Conservation (phyloP, 2,329 filamentous ascomycete genomes). For the Fulvia fulva region DNA sequence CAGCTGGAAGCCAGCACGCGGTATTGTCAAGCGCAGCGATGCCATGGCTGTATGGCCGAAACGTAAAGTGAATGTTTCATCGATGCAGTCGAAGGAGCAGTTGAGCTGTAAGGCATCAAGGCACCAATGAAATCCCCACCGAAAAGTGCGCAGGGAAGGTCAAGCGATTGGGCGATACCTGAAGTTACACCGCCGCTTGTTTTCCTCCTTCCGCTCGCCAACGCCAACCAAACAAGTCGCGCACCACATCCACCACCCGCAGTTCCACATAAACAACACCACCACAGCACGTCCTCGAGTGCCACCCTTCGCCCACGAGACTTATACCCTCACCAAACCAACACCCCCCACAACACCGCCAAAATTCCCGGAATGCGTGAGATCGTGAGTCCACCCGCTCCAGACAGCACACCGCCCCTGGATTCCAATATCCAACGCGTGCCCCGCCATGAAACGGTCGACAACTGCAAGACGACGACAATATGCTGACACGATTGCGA, state of each 20-base stretch:
- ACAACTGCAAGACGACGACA: constrained; percentile 38
- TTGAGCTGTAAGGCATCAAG: background rate
- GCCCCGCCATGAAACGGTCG: constrained; percentile 40
- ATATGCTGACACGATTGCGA: constrained; percentile 53
- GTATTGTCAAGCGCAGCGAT: constrained; percentile 8
- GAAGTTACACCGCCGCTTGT: background rate
- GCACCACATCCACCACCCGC: constrained; percentile 6
- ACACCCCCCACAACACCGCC: constrained; percentile 22
- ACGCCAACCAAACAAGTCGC: constrained; percentile 1
- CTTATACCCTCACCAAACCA: constrained; percentile 18
- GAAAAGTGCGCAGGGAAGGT: background rate
- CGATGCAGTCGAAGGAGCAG: background rate
- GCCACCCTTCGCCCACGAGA: constrained; percentile 2
- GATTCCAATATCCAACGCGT: constrained; percentile 34
- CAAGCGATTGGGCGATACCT: background rate
- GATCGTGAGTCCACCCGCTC: constrained; percentile 54
- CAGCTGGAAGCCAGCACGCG: constrained; percentile 21
- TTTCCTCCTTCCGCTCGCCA: background rate
- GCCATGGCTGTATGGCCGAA: constrained; percentile 4
- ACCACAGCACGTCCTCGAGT: constrained; percentile 14
- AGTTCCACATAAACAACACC: background rate
- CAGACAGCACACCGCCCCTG: constrained; percentile 18
- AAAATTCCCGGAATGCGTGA: constrained; percentile 58
- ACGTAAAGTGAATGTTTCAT: background rate
- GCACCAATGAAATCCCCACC: background rate